phyloP scores from a whole-genome alignment of 768 basidiomycete species.

The Russula sp. region DNA sequence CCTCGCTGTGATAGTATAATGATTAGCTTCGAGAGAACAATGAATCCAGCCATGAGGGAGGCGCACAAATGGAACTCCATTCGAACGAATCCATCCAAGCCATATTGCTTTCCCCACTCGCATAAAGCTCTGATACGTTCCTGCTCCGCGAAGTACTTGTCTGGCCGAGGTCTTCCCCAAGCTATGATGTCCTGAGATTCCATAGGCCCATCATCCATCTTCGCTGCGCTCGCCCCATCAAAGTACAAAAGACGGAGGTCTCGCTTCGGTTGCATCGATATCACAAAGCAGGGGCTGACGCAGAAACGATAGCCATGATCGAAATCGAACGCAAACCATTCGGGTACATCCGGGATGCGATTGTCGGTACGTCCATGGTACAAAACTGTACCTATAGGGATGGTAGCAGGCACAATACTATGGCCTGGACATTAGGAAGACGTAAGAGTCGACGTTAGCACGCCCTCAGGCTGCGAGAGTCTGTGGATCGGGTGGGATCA shows the following conservation, averaged over 20 bases:
- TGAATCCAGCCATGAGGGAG: not conserved
- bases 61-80: conserved; percentile 30
- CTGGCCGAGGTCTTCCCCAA: conserved; percentile 35
- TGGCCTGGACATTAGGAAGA: conserved; percentile 15
- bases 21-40: not conserved
- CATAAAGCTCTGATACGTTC: conserved; percentile 37
- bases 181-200: conserved; percentile 40
- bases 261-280: conserved; percentile 22
- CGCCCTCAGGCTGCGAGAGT: not conserved
- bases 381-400: conserved; percentile 26
- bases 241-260: conserved; percentile 27
- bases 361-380: conserved; percentile 25
- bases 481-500: not conserved
- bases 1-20: conserved; percentile 21
- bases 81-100: conserved; percentile 38
- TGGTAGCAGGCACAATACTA: conserved; percentile 21
- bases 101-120: conserved; percentile 36
- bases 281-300: conserved; percentile 2
- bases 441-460: not conserved
- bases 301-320: conserved; percentile 24
- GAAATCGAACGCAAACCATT: conserved; percentile 30
- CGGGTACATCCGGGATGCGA: conserved; percentile 16
- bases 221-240: conserved; percentile 25
- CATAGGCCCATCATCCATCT: conserved; percentile 36
- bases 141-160: conserved; percentile 30